Base-by-base conservation (phyloP, 345 rosid species). In the Lepidium aucheri region DNA sequence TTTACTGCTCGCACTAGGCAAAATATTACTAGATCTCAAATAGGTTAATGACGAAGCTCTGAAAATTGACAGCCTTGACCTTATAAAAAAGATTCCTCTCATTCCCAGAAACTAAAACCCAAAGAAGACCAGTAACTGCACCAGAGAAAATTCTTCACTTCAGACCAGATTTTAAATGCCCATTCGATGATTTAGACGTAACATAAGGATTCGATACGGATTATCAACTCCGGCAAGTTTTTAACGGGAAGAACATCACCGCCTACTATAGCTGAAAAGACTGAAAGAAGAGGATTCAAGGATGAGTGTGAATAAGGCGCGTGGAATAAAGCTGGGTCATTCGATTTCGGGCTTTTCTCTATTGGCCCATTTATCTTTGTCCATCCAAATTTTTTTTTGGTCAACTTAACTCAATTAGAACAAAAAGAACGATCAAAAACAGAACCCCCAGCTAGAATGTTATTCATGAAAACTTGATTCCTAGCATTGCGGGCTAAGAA, bases 81-180 rank as follows among this genome's bases (percentile, higher is more conserved):
- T 60, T 11, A 67, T 54, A 5, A 61, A 53, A 61, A 61, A 60
- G 58, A 54, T 45, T 67, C 77, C 77, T 53, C 77, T 53, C 73
- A 74, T 74, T 32, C 8, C 46, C 8, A 38, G 34, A 65, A 50
- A 13, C 22, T 2, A 15, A 51, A n/a, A 33, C 15, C 35, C 7
- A 41, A 42, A 53, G 32, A 17, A 69, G 60, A 68, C 39, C 16
- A 68, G 47, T 17, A 36, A n/a, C 24, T 17, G 51, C 11, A 44
- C 11, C 24, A 43, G 33, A 42, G 16, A 35, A 59, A 59, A 36
- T 13, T 39, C 4, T 72, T 63, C 35, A 72, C 59, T 63, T 72
- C 8, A 38, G 22, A 13, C 36, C 46, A 24, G 43, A 38, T 38
- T 36, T 36, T 30, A 3, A n/a, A 46, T 38, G 42, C 51, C 36